Percentiles rank a stretch among this genome's conserved stretches.
Evolutionary conservation across 2,329 filamentous ascomycete genomes (phyloP).

Genomic region (Byssochlamys sp.): DNA sequence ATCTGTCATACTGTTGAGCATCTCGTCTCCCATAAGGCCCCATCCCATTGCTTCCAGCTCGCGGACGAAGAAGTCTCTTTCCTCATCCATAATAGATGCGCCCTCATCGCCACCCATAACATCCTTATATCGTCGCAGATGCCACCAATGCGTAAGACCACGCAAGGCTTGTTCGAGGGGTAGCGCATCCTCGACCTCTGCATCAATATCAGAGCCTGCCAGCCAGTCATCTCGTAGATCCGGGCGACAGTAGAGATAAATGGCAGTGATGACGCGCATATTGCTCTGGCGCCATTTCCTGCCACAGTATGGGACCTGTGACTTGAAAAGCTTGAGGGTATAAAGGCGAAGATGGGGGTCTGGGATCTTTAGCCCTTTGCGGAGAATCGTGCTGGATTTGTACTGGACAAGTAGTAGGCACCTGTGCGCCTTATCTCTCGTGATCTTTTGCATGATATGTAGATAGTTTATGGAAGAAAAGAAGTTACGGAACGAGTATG

Average conservation of each 20-base stretch:
- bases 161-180: slow-evolving; percentile 84
- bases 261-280: slow-evolving; percentile 96
- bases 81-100: slow-evolving; percentile 54
- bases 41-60: slow-evolving; percentile 64
- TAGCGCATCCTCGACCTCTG: slow-evolving; percentile 83
- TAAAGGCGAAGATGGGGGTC: slow-evolving; percentile 81
- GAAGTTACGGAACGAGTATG: slow-evolving; percentile 88
- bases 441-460: slow-evolving; percentile 93
- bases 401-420: slow-evolving; percentile 90
- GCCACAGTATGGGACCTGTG: slow-evolving; percentile 93
- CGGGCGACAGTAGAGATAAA: slow-evolving; percentile 86
- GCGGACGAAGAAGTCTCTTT: slow-evolving; percentile 68
- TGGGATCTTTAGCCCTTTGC: slow-evolving; percentile 82
- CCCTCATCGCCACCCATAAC: slow-evolving; percentile 51
- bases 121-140: slow-evolving; percentile 71
- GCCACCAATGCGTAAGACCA: slow-evolving; percentile 89
- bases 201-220: slow-evolving; percentile 77
- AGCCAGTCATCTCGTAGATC: slow-evolving; percentile 94
- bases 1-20: slow-evolving; percentile 17
- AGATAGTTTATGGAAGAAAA: slow-evolving; percentile 92
- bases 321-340: slow-evolving; percentile 96
- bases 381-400: slow-evolving; percentile 84
- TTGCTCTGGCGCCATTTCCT: slow-evolving; percentile 96
- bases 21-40: slow-evolving; percentile 32
- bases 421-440: slow-evolving; percentile 87